Conservation (phyloP, 2,329 filamentous ascomycete genomes). For the Macroventuria anomochaeta region DNA sequence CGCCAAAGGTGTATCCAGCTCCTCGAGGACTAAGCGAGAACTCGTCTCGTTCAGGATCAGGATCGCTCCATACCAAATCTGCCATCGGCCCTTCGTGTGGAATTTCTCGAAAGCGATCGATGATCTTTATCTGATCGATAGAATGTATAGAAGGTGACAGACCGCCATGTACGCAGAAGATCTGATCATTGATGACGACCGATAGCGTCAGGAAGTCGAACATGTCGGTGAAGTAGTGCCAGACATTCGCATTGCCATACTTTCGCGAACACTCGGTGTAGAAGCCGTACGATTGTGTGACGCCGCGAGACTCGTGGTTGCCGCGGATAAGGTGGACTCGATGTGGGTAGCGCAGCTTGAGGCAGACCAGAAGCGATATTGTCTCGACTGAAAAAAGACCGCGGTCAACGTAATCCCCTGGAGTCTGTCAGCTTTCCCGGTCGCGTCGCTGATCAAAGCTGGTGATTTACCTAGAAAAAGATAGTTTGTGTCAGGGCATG, state of each 20-base stretch:
- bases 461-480: constrained; percentile 79
- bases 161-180: constrained; percentile 97
- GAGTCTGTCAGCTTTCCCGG: constrained; percentile 17
- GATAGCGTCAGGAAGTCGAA: constrained; percentile 97
- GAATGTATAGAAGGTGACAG: constrained; percentile 79
- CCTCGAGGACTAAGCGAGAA: constrained; percentile 93
- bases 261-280: constrained; percentile 98
- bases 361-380: constrained; percentile 94
- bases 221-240: constrained; percentile 99
- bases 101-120: constrained; percentile 97
- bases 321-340: constrained; percentile 95
- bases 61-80: constrained; percentile 98
- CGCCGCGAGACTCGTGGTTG: constrained; percentile 96
- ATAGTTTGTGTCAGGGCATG: constrained; percentile 97
- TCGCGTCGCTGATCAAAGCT: constrained; percentile 22
- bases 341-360: constrained; percentile 95
- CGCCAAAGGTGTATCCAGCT: constrained; percentile 96
- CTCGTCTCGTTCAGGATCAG: constrained; percentile 95
- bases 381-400: constrained; percentile 99
- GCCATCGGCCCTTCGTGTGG: constrained; percentile 99
- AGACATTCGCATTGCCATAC: constrained; percentile 97
- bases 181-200: constrained; percentile 98
- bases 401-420: constrained; percentile 96
- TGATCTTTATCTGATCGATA: constrained; percentile 99
- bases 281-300: constrained; percentile 98